Conservation (phyloP, 352 stramenopile species). For the Peronospora destructor region DNA sequence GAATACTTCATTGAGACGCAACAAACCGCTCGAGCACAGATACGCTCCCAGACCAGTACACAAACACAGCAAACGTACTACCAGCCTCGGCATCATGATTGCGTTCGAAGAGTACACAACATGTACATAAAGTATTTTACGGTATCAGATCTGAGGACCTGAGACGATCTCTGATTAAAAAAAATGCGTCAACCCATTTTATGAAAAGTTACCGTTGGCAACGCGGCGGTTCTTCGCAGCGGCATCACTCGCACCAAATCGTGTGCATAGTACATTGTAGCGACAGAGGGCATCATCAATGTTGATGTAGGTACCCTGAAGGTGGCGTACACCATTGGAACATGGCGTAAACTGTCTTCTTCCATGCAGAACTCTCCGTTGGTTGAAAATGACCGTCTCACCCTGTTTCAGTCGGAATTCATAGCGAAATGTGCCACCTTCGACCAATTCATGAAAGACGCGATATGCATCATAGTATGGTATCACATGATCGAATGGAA, state of each 20-base stretch:
- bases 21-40: conserved; percentile 45
- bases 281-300: conserved; percentile 83
- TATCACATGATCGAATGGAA: conserved; percentile 63
- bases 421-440: conserved; percentile 58
- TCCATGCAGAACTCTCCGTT: conserved; percentile 73
- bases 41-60: conserved; percentile 38
- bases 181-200: conserved; percentile 2
- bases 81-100: conserved; percentile 13
- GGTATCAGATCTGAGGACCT: too few species aligned
- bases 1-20: conserved; percentile 55
- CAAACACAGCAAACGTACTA: conserved; percentile 32
- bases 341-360: conserved; percentile 64
- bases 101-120: not conserved
- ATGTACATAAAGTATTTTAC: not conserved
- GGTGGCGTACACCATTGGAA: conserved; percentile 68
- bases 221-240: conserved; percentile 58
- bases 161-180: too few species aligned
- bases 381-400: conserved; percentile 83
- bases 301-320: conserved; percentile 84
- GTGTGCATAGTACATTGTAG: conserved; percentile 67
- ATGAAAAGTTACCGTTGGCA: conserved; percentile 68
- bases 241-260: conserved; percentile 36
- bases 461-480: conserved; percentile 83
- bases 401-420: conserved; percentile 75
- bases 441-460: conserved; percentile 73